Percentiles rank a stretch among this genome's conserved stretches.
These are phyloP conservation scores for Endoconidiophora laricicola DNA, from an alignment of 2,329 filamentous ascomycete species.

Conservation along the genomic window DNA sequence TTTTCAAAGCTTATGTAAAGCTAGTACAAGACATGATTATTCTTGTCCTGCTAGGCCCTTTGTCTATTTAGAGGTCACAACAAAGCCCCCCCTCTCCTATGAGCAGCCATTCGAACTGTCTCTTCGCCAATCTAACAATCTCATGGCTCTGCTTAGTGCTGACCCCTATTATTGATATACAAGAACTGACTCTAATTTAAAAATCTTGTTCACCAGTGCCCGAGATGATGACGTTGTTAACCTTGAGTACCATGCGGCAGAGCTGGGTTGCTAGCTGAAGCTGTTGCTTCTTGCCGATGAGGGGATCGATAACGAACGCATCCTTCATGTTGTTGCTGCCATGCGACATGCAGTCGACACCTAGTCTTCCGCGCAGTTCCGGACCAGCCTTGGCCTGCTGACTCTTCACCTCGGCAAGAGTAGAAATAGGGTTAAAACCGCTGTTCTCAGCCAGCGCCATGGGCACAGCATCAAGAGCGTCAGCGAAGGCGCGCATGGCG, in stretches of 20 bases:
- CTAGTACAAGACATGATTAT: neutral
- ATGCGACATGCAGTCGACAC: conserved; percentile 94
- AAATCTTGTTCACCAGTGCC: conserved; percentile 74
- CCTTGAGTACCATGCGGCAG: conserved; percentile 94
- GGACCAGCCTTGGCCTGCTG: conserved; percentile 68
- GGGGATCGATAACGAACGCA: conserved; percentile 91
- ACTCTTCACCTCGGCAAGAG: conserved; percentile 85
- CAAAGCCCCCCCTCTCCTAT: neutral
- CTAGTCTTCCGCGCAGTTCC: conserved; percentile 43
- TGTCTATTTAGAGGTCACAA: neutral
- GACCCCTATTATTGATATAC: too few relatives aligned
- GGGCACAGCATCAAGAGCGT: conserved; percentile 81
- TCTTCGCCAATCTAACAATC: neutral
- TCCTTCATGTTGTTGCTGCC: conserved; percentile 96
- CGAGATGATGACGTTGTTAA: conserved; percentile 90
- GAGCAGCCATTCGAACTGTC: neutral
- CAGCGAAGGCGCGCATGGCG: conserved; percentile 93
- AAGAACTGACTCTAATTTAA: too few relatives aligned
- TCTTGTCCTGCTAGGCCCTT: too few relatives aligned
- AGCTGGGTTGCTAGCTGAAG: conserved; percentile 90
- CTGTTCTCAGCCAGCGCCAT: conserved; percentile 98
- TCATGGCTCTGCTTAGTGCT: neutral
- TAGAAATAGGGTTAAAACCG: conserved; percentile 88
- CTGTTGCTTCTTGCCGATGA: conserved; percentile 97
- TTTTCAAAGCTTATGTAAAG: neutral